Evolutionary conservation across 345 rosid genomes (phyloP), one percentile per base, ranked within the genome.

Genomic region (Limnanthes douglasii): DNA sequence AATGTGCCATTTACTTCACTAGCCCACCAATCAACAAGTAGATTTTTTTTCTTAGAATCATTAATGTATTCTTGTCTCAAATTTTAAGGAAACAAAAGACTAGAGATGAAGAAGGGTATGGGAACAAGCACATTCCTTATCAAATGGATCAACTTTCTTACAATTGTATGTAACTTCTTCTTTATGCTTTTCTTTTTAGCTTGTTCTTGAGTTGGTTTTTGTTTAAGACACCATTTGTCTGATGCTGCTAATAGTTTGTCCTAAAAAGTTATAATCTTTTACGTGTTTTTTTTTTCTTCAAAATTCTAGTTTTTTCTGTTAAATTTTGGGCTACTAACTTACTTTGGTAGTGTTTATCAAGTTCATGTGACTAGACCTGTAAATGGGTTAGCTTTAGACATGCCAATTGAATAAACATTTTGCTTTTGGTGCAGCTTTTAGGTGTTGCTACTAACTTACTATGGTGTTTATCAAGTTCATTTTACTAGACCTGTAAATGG

Each of bases 61-160:
- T n/a, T n/a, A n/a, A n/a, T n/a, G n/a, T n/a, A n/a, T n/a, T n/a
- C n/a, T n/a, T n/a, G n/a, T n/a, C n/a, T n/a, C n/a, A n/a, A n/a
- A n/a, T n/a, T n/a, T n/a, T n/a, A n/a, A n/a, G n/a, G n/a, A 21
- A 24, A 32, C 6, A 43, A 43, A 34, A 37, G n/a, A n/a, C n/a
- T n/a, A 60, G 43, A 45, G 50, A 22, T 7, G 21, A 52, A 57
- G 15, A 72, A 81, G 92, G 96, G 94, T 31, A 61, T 66, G 42
- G 86, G 94, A 30, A 72, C 86, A 31, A 86, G 96, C 63, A 78
- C 71, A 56, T 77, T 81, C 44, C 69, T 78, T 13, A 75, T 86
- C 65, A 75, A 84, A 72, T 81, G 96, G 94, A 70, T 82, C 54
- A 88, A 88, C 62, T 78, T 88, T 39, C 70, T 82, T 57, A 83